Conservation (phyloP, 2,329 filamentous ascomycete genomes). For the Arachnomyces sp. region DNA sequence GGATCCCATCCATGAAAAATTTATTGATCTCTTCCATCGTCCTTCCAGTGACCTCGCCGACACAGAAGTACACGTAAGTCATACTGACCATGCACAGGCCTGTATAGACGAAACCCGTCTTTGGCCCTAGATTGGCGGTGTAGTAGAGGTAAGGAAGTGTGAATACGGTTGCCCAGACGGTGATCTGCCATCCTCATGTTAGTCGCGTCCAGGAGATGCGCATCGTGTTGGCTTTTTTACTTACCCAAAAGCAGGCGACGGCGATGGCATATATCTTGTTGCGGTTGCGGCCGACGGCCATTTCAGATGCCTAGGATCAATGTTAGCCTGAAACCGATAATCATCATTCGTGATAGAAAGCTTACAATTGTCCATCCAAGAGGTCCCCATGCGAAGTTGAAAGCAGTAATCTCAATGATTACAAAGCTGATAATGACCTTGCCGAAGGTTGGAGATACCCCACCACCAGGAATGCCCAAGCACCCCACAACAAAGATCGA, state of each 20-base stretch:
- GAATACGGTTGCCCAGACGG: conserved; percentile 27
- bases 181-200: too few species aligned
- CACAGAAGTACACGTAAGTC: conserved; percentile 32
- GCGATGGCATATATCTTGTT: conserved; percentile 41
- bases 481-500: conserved; percentile 38
- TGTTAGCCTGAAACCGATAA: too few species aligned
- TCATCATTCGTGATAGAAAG: too few species aligned
- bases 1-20: conserved; percentile 33
- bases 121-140: conserved; percentile 23
- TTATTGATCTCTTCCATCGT: conserved; percentile 29
- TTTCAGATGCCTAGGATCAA: conserved; percentile 42
- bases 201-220: too few species aligned
- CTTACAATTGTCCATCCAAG: conserved; percentile 36
- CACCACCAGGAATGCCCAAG: conserved; percentile 34
- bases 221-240: too few species aligned
- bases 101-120: conserved; percentile 28
- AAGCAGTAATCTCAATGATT: conserved; percentile 13
- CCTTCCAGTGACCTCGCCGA: conserved; percentile 33
- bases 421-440: conserved; percentile 36
- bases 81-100: conserved; percentile 22
- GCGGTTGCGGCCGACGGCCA: conserved; percentile 42
- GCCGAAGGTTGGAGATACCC: conserved; percentile 27
- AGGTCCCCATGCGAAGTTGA: conserved; percentile 41
- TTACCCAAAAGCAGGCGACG: conserved; percentile 37
- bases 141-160: conserved; percentile 31